phyloP scores from a whole-genome alignment of 306 rosid genomes.

The Hippophae rhamnoides region DNA sequence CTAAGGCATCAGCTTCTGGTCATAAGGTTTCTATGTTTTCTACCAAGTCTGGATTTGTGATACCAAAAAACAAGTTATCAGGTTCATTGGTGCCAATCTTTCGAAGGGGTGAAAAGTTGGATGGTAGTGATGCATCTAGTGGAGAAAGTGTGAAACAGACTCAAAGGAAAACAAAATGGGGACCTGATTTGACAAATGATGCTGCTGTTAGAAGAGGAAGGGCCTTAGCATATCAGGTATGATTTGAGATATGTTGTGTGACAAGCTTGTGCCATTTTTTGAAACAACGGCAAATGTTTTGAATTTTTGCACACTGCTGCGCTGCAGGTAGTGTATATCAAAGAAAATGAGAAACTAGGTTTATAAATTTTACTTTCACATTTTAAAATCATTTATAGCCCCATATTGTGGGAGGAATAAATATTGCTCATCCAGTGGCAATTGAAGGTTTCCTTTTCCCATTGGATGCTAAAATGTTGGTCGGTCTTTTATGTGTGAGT shows the following conservation, averaged over 20 bases:
- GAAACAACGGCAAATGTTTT: background rate
- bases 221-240: conserved; percentile 84
- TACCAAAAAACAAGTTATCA: conserved; percentile 82
- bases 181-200: conserved; percentile 64
- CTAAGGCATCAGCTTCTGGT: conserved; percentile 32
- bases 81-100: conserved; percentile 76
- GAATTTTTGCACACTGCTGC: background rate
- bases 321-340: background rate
- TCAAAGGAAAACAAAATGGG: conserved; percentile 79
- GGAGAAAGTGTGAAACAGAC: conserved; percentile 49
- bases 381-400: conserved; percentile 10
- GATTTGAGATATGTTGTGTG: conserved; percentile 13
- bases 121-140: conserved; percentile 33
- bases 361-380: background rate
- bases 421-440: conserved; percentile 25
- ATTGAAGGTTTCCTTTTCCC: conserved; percentile 21
- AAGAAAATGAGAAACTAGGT: background rate
- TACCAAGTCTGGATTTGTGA: conserved; percentile 80
- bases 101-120: conserved; percentile 45
- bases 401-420: conserved; percentile 14
- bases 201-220: conserved; percentile 57
- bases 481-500: conserved; percentile 32
- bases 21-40: conserved; percentile 73
- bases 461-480: conserved; percentile 27
- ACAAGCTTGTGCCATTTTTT: too few species aligned